Evolutionary conservation across 306 rosid species (phyloP).

Genomic region (Dalbergia oliveri): DNA sequence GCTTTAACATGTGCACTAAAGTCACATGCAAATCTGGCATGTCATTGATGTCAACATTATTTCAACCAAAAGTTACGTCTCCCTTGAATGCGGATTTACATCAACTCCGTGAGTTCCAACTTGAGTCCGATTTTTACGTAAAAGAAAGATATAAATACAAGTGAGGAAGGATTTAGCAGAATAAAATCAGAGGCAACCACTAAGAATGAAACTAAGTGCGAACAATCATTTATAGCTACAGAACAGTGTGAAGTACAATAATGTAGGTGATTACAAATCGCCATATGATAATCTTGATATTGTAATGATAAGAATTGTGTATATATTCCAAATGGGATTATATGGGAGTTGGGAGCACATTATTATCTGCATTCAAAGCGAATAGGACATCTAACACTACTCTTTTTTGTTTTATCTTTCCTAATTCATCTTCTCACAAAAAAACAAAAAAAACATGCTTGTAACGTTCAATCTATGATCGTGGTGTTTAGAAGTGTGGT

Average conservation of each 20-base stretch:
- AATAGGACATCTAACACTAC: too few species aligned
- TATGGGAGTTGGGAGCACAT: neutral
- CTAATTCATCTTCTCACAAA: too few species aligned
- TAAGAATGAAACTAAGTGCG: neutral
- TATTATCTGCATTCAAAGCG: neutral
- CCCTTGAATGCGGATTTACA: neutral
- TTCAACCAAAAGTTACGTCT: neutral
- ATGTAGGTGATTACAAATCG: neutral
- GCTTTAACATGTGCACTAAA: neutral
- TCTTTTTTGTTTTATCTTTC: too few species aligned
- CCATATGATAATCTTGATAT: neutral
- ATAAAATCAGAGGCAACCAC: slow-evolving; percentile 7
- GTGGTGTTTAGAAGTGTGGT: neutral
- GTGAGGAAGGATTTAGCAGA: neutral
- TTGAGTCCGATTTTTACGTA: neutral
- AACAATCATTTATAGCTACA: neutral
- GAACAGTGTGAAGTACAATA: neutral
- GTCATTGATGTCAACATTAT: slow-evolving; percentile 2
- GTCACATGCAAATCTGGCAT: neutral
- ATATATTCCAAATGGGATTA: neutral
- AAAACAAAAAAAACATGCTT: too few species aligned
- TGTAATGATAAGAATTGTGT: neutral
- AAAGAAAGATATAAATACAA: neutral
- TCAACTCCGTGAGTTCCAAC: neutral
- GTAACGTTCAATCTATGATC: too few species aligned